Evolutionary conservation across 768 basidiomycete genomes (phyloP), one percentile per base, ranked within the genome.

Genomic region (Lactarius vividus): DNA sequence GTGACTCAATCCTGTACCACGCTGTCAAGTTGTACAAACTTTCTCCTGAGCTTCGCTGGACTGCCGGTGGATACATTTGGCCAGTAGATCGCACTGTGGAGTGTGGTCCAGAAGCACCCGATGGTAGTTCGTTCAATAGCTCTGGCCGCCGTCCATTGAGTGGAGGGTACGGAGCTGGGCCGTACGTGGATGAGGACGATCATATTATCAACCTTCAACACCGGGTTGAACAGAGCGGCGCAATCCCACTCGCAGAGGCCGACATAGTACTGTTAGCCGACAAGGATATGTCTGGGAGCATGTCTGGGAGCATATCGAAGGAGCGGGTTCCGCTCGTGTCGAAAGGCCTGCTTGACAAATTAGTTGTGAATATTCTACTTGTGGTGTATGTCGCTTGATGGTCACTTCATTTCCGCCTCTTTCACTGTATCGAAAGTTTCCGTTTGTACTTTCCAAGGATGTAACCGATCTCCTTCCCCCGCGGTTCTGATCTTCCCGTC

Each of bases 41-140:
- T 55, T 75, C 78, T 1, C 88, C 89, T 0, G 88, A 88, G 66
- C 81, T 93, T 1, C 88, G 88, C 65, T 93, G 89, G 88, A 85
- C 87, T 20, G 91, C 92, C 37, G 91, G 90, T 2, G 90, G 90
- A 23, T 92, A 88, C 74, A 80, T 93, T 67, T 93, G 92, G 91
- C 86, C 90, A 0, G 79, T 84, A 29, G 88, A 89, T 71, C 83
- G 84, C 59, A 82, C 84, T 0, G 87, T 92, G 23, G 88, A 92
- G 71, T 82, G 84, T 37, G 64, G 68, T 62, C 80, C 80, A 44
- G 78, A 78, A 59, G 84, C 86, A 44, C 75, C 79, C 63, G 67
- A 70, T 9, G 76, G 78, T 26, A 72, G 62, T 59, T 72, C 74
- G 2, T 70, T 70, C 57, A 72, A 40, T 55, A 76, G 67, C 65